These are phyloP conservation scores for Striga asiatica DNA, from an alignment of 257 asterid genomes.

Conservation along the genomic window DNA sequence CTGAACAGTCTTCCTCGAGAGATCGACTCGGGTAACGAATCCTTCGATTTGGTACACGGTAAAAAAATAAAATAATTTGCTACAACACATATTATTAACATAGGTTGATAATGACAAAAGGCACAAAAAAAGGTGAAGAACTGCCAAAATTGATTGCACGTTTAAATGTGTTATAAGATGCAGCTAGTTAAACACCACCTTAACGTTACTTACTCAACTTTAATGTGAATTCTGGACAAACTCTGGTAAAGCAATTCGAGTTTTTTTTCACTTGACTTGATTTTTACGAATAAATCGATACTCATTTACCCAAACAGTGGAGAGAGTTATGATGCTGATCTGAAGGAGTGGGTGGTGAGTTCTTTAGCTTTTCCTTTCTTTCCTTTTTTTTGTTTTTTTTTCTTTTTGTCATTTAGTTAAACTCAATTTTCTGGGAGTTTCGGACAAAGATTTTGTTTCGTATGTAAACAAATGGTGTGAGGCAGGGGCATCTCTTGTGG, in stretches of 20 bases:
- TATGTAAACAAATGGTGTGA: conserved; percentile 70
- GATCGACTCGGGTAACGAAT: no score
- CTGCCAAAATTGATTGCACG: no score
- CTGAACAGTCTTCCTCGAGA: no score
- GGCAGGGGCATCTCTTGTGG: conserved; percentile 78
- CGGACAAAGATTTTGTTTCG: conserved; percentile 65
- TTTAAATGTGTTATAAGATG: no score
- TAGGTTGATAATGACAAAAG: no score
- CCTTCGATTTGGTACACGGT: no score
- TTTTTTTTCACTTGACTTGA: conserved; percentile 15
- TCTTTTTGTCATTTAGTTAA: background rate
- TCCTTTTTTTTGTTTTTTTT: background rate
- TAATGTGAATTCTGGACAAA: background rate
- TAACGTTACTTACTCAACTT: no score
- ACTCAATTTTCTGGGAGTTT: conserved; percentile 47
- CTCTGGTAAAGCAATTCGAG: conserved; percentile 1
- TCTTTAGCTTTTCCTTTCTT: background rate
- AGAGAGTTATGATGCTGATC: conserved; percentile 63
- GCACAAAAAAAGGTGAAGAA: no score
- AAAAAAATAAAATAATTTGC: no score
- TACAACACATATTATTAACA: no score
- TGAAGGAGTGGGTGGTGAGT: conserved; percentile 82
- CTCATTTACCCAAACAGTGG: conserved; percentile 86
- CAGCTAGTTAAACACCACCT: no score
- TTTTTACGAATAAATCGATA: conserved; percentile 52